Percentiles rank a stretch among this genome's conserved stretches.
Conservation (phyloP, 495 filamentous ascomycete genomes). For the Talaromyces trachyspermus region DNA sequence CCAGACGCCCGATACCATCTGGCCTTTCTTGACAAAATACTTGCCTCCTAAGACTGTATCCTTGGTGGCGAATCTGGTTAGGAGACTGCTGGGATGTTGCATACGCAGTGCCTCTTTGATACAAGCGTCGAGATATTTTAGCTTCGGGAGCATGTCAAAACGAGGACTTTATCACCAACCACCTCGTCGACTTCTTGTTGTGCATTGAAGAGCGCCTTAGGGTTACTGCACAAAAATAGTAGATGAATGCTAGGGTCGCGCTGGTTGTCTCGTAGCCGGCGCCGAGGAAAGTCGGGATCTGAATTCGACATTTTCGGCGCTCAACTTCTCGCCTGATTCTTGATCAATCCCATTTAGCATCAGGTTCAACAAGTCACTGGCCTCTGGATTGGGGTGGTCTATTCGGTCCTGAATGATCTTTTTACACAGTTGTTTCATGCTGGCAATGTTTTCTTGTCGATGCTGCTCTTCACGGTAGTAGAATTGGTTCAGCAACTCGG, state of each 20-base stretch:
- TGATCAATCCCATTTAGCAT: conserved; percentile 61
- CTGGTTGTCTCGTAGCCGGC: conserved; percentile 72
- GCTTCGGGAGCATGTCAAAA: conserved; percentile 59
- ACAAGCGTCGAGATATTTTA: conserved; percentile 55
- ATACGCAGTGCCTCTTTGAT: conserved; percentile 67
- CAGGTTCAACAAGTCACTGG: conserved; percentile 60
- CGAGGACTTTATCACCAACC: conserved; percentile 55
- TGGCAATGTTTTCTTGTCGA: conserved; percentile 49
- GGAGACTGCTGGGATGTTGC: conserved; percentile 43
- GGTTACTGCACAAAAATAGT: conserved; percentile 57
- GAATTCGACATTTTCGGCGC: conserved; percentile 52
- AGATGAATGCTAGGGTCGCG: conserved; percentile 45
- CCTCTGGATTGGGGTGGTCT: conserved; percentile 46
- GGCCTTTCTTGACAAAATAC: conserved; percentile 50
- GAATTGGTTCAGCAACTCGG: conserved; percentile 36
- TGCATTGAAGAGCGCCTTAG: conserved; percentile 48
- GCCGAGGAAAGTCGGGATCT: conserved; percentile 66
- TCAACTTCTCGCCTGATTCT: conserved; percentile 57
- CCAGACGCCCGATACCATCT: conserved; percentile 47
- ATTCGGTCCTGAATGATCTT: conserved; percentile 54
- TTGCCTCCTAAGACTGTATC: conserved; percentile 50
- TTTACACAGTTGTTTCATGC: conserved; percentile 46
- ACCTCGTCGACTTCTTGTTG: conserved; percentile 62
- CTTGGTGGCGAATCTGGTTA: conserved; percentile 43
- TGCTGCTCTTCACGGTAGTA: conserved; percentile 41